phyloP scores from a whole-genome alignment of 441 rosid genomes.

The Jatropha podagrica region DNA sequence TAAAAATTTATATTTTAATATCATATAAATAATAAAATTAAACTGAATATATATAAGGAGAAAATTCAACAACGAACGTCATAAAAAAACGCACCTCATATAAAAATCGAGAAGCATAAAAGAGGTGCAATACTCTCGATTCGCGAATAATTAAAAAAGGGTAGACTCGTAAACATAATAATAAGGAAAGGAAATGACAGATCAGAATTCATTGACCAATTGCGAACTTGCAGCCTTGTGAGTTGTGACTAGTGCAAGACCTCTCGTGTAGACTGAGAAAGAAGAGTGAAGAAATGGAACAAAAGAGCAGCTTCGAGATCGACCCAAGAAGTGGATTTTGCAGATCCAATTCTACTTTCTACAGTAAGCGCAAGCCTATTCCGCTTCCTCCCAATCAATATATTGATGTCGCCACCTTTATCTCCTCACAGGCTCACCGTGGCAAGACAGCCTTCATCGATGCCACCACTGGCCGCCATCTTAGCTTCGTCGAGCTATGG shows the following conservation, averaged over 20 bases:
- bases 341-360: conserved; percentile 47
- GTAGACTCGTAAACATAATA: no score
- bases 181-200: no score
- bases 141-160: no score
- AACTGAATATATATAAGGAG: no score
- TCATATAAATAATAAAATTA: no score
- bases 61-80: no score
- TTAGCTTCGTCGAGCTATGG: conserved; percentile 77
- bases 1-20: no score
- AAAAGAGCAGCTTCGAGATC: neutral
- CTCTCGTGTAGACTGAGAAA: no score
- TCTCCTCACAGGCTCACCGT: conserved; percentile 74
- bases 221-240: neutral
- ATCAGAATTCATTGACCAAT: neutral
- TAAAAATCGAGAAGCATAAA: no score
- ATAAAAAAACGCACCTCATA: no score
- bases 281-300: neutral
- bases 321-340: conserved; percentile 64
- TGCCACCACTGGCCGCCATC: conserved; percentile 61
- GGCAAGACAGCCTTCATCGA: conserved; percentile 86
- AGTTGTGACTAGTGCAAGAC: no score
- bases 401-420: conserved; percentile 75
- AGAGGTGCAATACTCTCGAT: no score
- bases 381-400: conserved; percentile 55
- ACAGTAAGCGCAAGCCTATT: conserved; percentile 67